Conservation (phyloP, 257 asterid genomes). For the Nicotiana tomentosiformis region DNA sequence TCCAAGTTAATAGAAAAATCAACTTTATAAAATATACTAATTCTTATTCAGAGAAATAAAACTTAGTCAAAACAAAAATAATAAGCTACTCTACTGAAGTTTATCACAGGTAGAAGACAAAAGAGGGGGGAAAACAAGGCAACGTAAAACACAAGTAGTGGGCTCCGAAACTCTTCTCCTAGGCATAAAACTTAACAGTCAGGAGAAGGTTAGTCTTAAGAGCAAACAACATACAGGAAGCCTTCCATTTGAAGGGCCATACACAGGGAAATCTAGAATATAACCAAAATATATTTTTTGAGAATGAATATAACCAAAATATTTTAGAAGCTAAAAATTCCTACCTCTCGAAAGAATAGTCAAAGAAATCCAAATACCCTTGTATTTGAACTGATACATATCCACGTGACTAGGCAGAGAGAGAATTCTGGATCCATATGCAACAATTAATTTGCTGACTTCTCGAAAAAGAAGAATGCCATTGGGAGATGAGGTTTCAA, state of each 20-base stretch:
- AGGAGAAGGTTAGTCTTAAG: not conserved
- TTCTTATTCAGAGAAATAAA: not conserved
- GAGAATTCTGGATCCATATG: constrained; percentile 81
- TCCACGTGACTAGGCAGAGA: constrained; percentile 73
- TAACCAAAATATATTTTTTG: not conserved
- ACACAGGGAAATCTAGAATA: not conserved
- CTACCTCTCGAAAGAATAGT: constrained; percentile 86
- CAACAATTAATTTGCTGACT: constrained; percentile 92
- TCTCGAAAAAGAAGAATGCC: constrained; percentile 97
- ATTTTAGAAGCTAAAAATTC: not conserved
- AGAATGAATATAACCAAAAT: not conserved
- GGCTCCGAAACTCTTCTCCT: not conserved
- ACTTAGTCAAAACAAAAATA: not conserved
- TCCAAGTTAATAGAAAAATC: not conserved
- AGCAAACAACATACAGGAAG: not conserved
- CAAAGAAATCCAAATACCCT: constrained; percentile 93
- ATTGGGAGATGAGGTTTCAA: constrained; percentile 94
- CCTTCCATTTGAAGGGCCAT: not conserved
- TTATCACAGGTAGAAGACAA: not conserved
- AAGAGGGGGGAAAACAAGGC: not conserved
- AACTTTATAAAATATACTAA: not conserved
- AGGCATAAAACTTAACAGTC: not conserved
- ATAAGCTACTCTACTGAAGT: not conserved
- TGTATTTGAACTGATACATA: constrained; percentile 85
- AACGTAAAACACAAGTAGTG: not conserved